A percentile compares a stretch with the other conserved stretches of the same genome.
Conservation (phyloP, 1,284 basidiomycete genomes). For the Thelephora terrestris region DNA sequence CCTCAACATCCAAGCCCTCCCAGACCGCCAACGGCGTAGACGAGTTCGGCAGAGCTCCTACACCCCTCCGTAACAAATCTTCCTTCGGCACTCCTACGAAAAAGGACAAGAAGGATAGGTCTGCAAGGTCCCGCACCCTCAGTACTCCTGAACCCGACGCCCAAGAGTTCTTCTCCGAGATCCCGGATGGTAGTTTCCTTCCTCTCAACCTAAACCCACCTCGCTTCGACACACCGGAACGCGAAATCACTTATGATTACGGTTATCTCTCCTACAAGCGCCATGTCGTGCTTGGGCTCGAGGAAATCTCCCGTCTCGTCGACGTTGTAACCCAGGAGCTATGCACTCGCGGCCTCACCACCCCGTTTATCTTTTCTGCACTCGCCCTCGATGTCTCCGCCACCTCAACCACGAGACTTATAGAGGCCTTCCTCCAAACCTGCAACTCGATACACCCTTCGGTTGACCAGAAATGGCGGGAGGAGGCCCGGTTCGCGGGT, state of each 20-base stretch:
- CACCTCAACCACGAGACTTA: slow-evolving; percentile 60
- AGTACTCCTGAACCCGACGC: slow-evolving; percentile 26
- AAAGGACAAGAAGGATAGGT: slow-evolving; percentile 40
- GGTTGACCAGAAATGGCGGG: slow-evolving; percentile 52
- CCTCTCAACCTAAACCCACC: slow-evolving; percentile 47
- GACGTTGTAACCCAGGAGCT: slow-evolving; percentile 65
- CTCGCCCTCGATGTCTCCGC: slow-evolving; percentile 77
- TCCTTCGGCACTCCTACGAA: slow-evolving; percentile 19
- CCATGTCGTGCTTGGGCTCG: slow-evolving; percentile 66
- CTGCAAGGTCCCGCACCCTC: slow-evolving; percentile 28
- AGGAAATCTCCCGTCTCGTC: slow-evolving; percentile 64
- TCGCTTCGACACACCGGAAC: slow-evolving; percentile 21
- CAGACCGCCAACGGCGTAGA: slow-evolving; percentile 27
- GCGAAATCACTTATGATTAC: slow-evolving; percentile 38
- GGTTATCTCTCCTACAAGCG: slow-evolving; percentile 64
- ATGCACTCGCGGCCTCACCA: slow-evolving; percentile 65
- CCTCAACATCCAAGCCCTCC: slow-evolving; percentile 33
- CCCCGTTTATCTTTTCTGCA: slow-evolving; percentile 82
- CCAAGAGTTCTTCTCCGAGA: slow-evolving; percentile 22
- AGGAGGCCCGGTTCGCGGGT: slow-evolving; percentile 73
- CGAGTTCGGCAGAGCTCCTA: slow-evolving; percentile 57
- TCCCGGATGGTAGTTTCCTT: slow-evolving; percentile 57
- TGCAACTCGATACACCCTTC: slow-evolving; percentile 36
- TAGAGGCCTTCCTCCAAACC: slow-evolving; percentile 62
- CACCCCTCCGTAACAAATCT: slow-evolving; percentile 25